Base-by-base conservation (phyloP, 164 flowering plant species). In the Houttuynia cordata region DNA sequence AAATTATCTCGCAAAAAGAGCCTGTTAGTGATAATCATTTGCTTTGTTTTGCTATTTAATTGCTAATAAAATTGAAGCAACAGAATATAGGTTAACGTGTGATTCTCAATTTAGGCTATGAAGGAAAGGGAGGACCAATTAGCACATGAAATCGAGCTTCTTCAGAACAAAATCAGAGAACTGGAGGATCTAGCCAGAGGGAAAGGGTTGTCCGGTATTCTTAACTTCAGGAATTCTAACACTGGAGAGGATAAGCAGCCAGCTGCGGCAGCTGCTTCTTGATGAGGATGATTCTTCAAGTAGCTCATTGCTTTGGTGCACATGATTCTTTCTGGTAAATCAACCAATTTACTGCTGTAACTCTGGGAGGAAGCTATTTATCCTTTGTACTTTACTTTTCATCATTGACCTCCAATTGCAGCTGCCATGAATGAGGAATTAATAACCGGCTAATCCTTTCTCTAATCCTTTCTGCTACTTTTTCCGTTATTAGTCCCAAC, bases 81-180 rank as follows among this genome's bases (percentile, higher is more conserved):
- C 37, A 30, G 6, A 30, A 30, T 30, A 30, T 30, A 30, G 37
- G 37, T 30, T 45, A 45, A 45, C 14, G 49, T 8, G 49, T 45
- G 49, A 45, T 10, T 17, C 13, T 45, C 17, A 17, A 12, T 45
- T 17, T 45, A 45, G 49, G 49, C 74, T 64, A 59, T 91, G 76
- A 83, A 73, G 69, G 68, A 79, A 71, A 79, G 76, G 64, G 81
- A 82, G 49, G 91, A 86, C 57, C 75, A 67, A 6, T 69, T 84
- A 51, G 68, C 75, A 10, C 72, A 50, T 68, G 88, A 88, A 76
- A 42, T 86, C 53, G 86, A 80, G 72, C 73, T 62, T 58, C 75
- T 87, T 17, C 77, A 69, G 79, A 76, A 70, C 24, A 80, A 75
- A 71, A 51, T 84, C 15, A 74, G 68, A 60, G 88, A 84, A 58